Evolutionary conservation across 2,329 filamentous ascomycete genomes (phyloP), one percentile per base, ranked within the genome.

Genomic region (Aspergillus nomiae): DNA sequence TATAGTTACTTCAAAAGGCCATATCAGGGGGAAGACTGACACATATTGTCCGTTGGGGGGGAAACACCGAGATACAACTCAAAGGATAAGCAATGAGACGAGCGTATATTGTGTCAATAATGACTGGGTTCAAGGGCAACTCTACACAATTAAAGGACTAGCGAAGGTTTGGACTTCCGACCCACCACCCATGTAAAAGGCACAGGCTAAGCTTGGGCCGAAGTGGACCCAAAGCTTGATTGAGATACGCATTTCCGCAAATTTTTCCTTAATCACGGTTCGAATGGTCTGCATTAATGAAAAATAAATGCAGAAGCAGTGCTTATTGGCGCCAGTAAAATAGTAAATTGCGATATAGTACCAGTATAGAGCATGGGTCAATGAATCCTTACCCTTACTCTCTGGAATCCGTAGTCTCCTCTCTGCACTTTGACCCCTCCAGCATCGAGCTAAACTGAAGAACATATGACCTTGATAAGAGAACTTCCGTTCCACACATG

Each of bases 211-310:
- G 60, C 58, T 43, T 46, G 54, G 58, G 53, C 58, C 54, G 62
- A 57, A 51, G 62, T 60, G 38, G 55, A 48, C 46, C 59, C 57
- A 59, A 63, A 63, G 59, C 62, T 63, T 63, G 61, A 63, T 28
- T 24, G 24, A 28, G 48, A 61, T 57, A 54, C 41, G 56, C 51
- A 55, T 26, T 55, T 28, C 10, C 11, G 9, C 51, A 55, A 24
- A 36, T 24, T 54, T 54, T 54, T 38, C 26, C 10, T 26, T 26
- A n/a, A 19, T 26, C 14, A 38, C 3, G 32, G 21, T 32, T 26
- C 26, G n/a, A 36, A 41, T 26, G 4, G 14, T n/a, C 28, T 21
- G 32, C 19, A 26, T 55, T 5, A 21, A 51, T 21, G 16, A 3
- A 24, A 19, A 51, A 14, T 32, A 32, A 32, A 12, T 21, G 9